Evolutionary conservation across 768 basidiomycete genomes (phyloP).

Genomic region (Strobilomyces dryophilus): DNA sequence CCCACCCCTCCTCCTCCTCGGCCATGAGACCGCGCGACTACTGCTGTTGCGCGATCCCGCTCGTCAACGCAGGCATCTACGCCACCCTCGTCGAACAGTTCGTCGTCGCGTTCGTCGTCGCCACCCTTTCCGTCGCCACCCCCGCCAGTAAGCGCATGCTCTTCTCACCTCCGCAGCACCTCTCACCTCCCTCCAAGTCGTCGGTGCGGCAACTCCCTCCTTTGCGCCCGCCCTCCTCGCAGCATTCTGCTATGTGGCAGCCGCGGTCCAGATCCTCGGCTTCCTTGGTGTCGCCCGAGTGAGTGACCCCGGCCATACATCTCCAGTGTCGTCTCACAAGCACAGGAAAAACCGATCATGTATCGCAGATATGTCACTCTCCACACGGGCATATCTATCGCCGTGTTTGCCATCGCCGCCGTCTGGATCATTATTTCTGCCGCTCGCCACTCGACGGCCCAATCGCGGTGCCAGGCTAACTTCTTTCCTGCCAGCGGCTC

Average conservation of each 20-base stretch:
- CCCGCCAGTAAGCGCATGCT: conserved; percentile 59
- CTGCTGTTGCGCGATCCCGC: conserved; percentile 90
- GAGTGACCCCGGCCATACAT: background rate
- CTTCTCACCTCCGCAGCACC: background rate
- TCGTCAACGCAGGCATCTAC: conserved; percentile 90
- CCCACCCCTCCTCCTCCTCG: background rate
- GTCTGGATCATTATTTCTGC: conserved; percentile 84
- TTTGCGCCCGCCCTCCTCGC: conserved; percentile 74
- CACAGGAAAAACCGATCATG: conserved; percentile 60
- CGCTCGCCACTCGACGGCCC: conserved; percentile 66
- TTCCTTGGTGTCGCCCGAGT: conserved; percentile 82
- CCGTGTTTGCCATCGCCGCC: conserved; percentile 71
- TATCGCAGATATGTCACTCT: conserved; percentile 69
- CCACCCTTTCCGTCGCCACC: conserved; percentile 71
- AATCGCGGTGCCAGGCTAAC: conserved; percentile 55
- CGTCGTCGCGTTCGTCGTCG: conserved; percentile 58
- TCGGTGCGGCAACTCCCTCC: conserved; percentile 79
- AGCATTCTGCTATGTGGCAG: conserved; percentile 70
- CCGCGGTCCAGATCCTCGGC: conserved; percentile 75
- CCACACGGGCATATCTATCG: conserved; percentile 50
- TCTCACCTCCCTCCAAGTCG: conserved; percentile 48
- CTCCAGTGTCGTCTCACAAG: conserved; percentile 3
- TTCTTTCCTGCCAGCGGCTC: conserved; percentile 46
- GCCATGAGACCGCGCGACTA: conserved; percentile 78
- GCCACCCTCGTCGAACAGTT: conserved; percentile 74